Evolutionary conservation across 2,329 filamentous ascomycete genomes (phyloP).

Genomic region (Geoglossum cookeanum): DNA sequence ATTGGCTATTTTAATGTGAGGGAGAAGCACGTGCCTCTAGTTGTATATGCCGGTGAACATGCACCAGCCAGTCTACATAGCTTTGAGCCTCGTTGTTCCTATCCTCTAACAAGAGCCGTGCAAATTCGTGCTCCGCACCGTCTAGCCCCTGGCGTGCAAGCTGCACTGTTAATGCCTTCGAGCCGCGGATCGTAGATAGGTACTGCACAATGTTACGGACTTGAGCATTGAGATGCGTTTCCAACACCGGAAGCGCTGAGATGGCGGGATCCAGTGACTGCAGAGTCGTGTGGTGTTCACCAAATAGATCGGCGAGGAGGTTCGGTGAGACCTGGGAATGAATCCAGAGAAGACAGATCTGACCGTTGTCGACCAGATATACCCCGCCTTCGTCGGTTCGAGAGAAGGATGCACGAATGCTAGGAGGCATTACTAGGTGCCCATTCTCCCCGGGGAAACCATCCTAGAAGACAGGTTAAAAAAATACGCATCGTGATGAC

Average conservation of each 20-base stretch:
- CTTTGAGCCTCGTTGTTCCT: slow-evolving; percentile 94
- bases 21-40: slow-evolving; percentile 38
- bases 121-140: slow-evolving; percentile 93
- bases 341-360: slow-evolving; percentile 80
- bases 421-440: slow-evolving; percentile 65
- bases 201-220: slow-evolving; percentile 87
- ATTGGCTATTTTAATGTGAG: slow-evolving; percentile 12
- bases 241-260: slow-evolving; percentile 60
- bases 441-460: slow-evolving; percentile 88
- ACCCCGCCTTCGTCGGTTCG: slow-evolving; percentile 82
- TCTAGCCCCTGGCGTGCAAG: slow-evolving; percentile 83
- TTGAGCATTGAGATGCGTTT: slow-evolving; percentile 88
- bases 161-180: slow-evolving; percentile 76
- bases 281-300: slow-evolving; percentile 49
- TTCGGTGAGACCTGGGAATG: slow-evolving; percentile 86
- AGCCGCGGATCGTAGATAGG: slow-evolving; percentile 58
- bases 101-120: slow-evolving; percentile 75
- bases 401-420: slow-evolving; percentile 66
- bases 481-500: slow-evolving; percentile 19
- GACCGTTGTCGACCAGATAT: slow-evolving; percentile 90
- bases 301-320: slow-evolving; percentile 77
- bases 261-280: slow-evolving; percentile 65
- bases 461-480: slow-evolving; percentile 43
- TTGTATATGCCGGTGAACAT: slow-evolving; percentile 83
- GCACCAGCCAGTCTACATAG: slow-evolving; percentile 96